Base-by-base conservation (phyloP, 495 filamentous ascomycete genomes). In the Xylaria bambusicola region DNA sequence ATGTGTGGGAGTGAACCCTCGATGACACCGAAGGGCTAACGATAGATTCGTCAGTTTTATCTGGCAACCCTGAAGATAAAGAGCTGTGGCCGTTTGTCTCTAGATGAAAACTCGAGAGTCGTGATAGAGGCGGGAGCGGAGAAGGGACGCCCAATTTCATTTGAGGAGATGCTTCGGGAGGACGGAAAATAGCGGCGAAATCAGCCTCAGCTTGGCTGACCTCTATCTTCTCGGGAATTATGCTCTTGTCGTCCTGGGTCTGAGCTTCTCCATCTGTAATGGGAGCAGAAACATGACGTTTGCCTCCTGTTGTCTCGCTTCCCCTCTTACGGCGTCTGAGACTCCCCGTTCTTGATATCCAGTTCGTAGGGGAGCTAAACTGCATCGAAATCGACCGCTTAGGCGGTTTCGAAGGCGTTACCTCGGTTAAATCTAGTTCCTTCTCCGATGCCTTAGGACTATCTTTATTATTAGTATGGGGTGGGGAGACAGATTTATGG, bases 81-180 rank as follows among this genome's bases (percentile, higher is more conserved):
- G 75, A 68, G 66, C 75, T 69, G 53, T 79, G 62, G 44, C 77
- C 77, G 18, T 77, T 72, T 27, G 80, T 69, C 54, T 86, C 82
- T 33, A 85, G 66, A 60, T 82, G 80, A 58, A 85, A 85, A 63
- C 75, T 80, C 10, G 84, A 85, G 13, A 84, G 71, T 12, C 82
- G 77, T 45, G 78, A 80, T 10, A 85, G 64, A 7, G 83, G 81
- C 15, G 80, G 83, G 7, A 86, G 65, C 45, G 84, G 83, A 35
- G 84, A 83, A 15, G 84, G 83, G 6, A 73, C 65, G 47, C 79
- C 81, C 51, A 79, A 68, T 57, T 71, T 78, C 54, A 76, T 71
- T n/a, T n/a, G n/a, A n/a, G n/a, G n/a, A n/a, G n/a, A n/a, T n/a
- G n/a, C n/a, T n/a, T 47, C 62, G 20, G 62, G 58, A n/a, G 68